Base-by-base conservation (phyloP, 2,329 filamentous ascomycete species). In the Neonectria ditissima region DNA sequence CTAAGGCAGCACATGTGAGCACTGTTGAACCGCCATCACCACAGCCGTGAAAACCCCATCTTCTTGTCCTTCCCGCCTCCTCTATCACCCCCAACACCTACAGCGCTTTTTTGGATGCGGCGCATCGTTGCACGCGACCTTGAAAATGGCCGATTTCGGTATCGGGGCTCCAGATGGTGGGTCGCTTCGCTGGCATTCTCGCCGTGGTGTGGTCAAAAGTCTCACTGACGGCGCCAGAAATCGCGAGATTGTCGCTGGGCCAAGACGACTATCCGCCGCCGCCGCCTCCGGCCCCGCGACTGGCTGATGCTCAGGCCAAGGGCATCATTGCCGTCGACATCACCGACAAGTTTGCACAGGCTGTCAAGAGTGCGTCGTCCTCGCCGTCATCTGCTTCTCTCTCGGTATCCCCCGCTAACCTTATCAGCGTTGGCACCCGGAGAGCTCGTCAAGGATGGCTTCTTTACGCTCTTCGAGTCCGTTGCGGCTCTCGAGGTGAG, bases 381-480 rank as follows among this genome's bases (percentile, higher is more conserved):
- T 41, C 14, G 18, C 62, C 51, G n/a, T 55, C 37, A 16, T 24
- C 41, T 44, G 10, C 41, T 43, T 57, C 22, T 48, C 11, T 13
- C 11, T 28, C 32, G 43, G 43, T 5, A 11, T 13, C 5, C 9
- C 37, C 60, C 57, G 65, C 75, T 81, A 55, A 80, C 66, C 22
- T 51, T 44, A 48, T 45, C 65, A 97, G 94, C 88, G 65, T 82
- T 98, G 61, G 80, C 86, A 50, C 89, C 92, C 8, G 96, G 96
- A 32, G 89, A 97, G 71, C 86, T 99, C 3, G 86, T 98, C 67
- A 97, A 97, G 81, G 94, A 98, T 93, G 92, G 92, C 47, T 89
- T 89, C 76, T 98, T 99, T 75, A 97, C 94, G 1, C 85, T 99
- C 5, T 97, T 97, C 71, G 96, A 98, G 80, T 91, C 94, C 52